Evolutionary conservation across 257 asterid species (phyloP), one percentile per base, ranked within the genome.

Genomic region (Nicotiana undulata): DNA sequence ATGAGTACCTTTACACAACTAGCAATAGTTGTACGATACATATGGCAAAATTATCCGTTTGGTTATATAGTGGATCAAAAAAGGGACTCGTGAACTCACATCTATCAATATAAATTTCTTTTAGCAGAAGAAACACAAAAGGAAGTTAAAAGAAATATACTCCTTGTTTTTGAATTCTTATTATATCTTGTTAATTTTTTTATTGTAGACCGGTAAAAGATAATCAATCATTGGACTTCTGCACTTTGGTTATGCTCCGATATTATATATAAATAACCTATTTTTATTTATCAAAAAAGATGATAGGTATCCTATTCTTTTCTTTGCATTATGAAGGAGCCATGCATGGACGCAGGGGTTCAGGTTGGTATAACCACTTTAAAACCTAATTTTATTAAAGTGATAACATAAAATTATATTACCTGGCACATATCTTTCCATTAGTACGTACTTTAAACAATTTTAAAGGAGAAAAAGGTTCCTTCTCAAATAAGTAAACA

Each of bases 361-460:
- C 85, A 72, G 84, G 89, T 88, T 88, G 93, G 91, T 88, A 75
- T 85, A 89, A 86, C 94, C 86, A 90, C 87, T 83, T 79, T 56
- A 60, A 70, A 79, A 76, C 81, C 72, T 55, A 80, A 85, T 79
- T 79, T 63, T 87, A 81, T 68, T 56, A 63, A 51, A 81, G 56
- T 61, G 86, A 83, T 82, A 85, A 85, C 78, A 72, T 72, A 72
- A 46, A 72, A 22, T 72, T n/a, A n/a, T n/a, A n/a, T n/a, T 44
- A 46, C 8, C 78, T 72, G 78, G 24, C 59, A 44, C 15, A 46
- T 26, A 24, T 72, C 22, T 46, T 44, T 24, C 66, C 3, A 4
- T 10, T 22, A 20, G 17, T 70, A 24, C 60, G 17, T 70, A 24
- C 60, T 72, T 72, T 72, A 24, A 72, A 72, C 24, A 46, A 24